Percentiles rank a stretch among this genome's conserved stretches.
Conservation (phyloP, 805 yeast species). For the Sungouiozyma ichnusensis region DNA sequence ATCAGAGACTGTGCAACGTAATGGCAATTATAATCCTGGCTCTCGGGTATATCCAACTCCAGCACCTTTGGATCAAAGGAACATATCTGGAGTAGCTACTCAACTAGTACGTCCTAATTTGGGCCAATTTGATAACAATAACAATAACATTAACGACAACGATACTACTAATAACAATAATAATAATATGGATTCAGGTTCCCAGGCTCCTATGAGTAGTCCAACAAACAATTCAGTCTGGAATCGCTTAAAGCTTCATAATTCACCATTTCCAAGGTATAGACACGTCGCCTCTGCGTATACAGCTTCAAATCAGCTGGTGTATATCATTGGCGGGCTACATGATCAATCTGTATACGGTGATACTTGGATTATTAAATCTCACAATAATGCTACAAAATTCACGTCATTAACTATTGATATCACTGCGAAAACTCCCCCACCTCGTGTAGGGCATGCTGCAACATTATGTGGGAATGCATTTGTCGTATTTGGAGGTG, state of each 20-base stretch:
- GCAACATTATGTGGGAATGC: conserved; percentile 90
- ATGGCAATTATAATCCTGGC: conserved; percentile 1
- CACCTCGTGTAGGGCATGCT: conserved; percentile 95
- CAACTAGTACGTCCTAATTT: conserved; percentile 4
- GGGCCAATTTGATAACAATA: conserved; percentile 4
- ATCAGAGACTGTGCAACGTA: neutral
- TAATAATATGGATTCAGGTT: neutral
- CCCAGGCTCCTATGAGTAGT: neutral
- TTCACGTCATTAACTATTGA: conserved; percentile 44
- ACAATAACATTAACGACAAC: neutral
- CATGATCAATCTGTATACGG: conserved; percentile 89
- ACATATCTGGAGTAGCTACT: conserved; percentile 22
- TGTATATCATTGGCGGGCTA: conserved; percentile 89
- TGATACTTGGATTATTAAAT: conserved; percentile 81
- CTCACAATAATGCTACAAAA: conserved; percentile 30
- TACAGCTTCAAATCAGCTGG: conserved; percentile 68
- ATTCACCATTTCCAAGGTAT: conserved; percentile 89
- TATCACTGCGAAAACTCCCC: conserved; percentile 72
- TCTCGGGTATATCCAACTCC: conserved; percentile 15
- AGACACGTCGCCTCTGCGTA: conserved; percentile 79
- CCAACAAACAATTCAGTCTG: conserved; percentile 29
- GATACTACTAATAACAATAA: neutral
- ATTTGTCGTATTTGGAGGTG: conserved; percentile 92
- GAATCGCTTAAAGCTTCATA: conserved; percentile 49
- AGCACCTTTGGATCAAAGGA: conserved; percentile 22